Percentiles rank a stretch among this genome's conserved stretches.
Evolutionary conservation across 176 grass and related monocot species (phyloP).

Genomic region (Phoenix roebelenii): DNA sequence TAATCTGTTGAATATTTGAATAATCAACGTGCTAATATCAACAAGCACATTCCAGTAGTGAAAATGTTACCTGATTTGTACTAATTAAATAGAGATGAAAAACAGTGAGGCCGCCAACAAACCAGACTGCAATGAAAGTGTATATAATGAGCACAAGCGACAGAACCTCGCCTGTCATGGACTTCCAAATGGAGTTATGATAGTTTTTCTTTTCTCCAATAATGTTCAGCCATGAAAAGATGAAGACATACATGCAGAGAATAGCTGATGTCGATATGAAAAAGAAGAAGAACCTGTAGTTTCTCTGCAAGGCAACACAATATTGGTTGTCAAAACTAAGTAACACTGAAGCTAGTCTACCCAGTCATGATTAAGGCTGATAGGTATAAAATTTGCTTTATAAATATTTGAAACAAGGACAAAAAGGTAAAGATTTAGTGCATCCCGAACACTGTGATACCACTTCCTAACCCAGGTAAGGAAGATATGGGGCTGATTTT

Average conservation of each 20-base stretch:
- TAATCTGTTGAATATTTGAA: too few relatives aligned
- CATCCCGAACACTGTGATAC: too few relatives aligned
- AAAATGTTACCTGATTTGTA: conserved; percentile 45
- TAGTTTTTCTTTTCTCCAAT: conserved; percentile 23
- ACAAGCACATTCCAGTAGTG: too few relatives aligned
- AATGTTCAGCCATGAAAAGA: conserved; percentile 44
- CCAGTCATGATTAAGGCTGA: too few relatives aligned
- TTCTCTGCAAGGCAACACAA: conserved; percentile 36
- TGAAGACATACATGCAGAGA: conserved; percentile 49
- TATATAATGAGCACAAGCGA: conserved; percentile 56
- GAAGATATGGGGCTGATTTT: too few relatives aligned
- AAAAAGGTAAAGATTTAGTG: too few relatives aligned
- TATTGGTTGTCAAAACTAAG: too few relatives aligned
- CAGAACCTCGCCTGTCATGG: conserved; percentile 29
- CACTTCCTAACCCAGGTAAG: too few relatives aligned
- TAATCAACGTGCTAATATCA: too few relatives aligned
- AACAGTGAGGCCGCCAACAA: conserved; percentile 55
- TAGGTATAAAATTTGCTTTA: too few relatives aligned
- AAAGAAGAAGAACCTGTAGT: conserved; percentile 57
- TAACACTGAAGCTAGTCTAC: too few relatives aligned
- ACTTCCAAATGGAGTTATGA: conserved; percentile 28
- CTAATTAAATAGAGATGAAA: conserved; percentile 64
- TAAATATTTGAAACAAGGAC: too few relatives aligned
- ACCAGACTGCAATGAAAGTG: conserved; percentile 57
- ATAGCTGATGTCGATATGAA: conserved; percentile 54